Percentiles rank a stretch among this genome's conserved stretches.
Evolutionary conservation across 1,139 yeast species (phyloP).

Genomic region (Candida freyschussii): DNA sequence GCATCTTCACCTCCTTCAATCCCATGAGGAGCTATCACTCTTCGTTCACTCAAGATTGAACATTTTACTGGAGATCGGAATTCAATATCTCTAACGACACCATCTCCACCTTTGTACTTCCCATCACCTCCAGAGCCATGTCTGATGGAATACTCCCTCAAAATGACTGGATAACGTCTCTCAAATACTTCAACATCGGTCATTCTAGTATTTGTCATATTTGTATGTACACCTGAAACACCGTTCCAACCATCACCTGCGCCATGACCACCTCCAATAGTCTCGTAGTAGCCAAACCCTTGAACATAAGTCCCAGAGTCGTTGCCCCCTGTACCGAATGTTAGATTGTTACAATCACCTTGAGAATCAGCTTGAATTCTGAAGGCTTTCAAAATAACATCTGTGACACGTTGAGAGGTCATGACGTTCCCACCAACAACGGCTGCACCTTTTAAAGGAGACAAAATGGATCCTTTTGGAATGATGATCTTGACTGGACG

Average conservation of each 20-base stretch:
- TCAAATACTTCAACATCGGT: slow-evolving; percentile 68
- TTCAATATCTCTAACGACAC: slow-evolving; percentile 58
- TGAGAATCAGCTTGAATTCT: slow-evolving; percentile 76
- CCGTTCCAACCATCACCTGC: slow-evolving; percentile 66
- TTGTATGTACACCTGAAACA: slow-evolving; percentile 60
- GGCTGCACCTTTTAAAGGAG: slow-evolving; percentile 75
- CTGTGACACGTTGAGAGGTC: slow-evolving; percentile 80
- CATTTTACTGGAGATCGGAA: slow-evolving; percentile 51
- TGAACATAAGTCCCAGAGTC: slow-evolving; percentile 35
- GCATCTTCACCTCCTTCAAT: slow-evolving; percentile 58
- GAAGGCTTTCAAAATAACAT: slow-evolving; percentile 71
- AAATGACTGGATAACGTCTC: slow-evolving; percentile 59
- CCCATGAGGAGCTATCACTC: slow-evolving; percentile 59
- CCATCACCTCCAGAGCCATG: slow-evolving; percentile 57
- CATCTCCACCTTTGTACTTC: slow-evolving; percentile 52
- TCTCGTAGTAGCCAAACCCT: slow-evolving; percentile 70
- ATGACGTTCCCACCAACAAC: slow-evolving; percentile 90
- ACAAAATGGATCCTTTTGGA: slow-evolving; percentile 63
- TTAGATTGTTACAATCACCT: slow-evolving; percentile 69
- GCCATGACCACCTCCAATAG: slow-evolving; percentile 68
- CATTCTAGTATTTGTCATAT: slow-evolving; percentile 68
- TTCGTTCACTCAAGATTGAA: slow-evolving; percentile 57
- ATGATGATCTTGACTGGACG: slow-evolving; percentile 62
- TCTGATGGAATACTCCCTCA: slow-evolving; percentile 51
- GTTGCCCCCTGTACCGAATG: slow-evolving; percentile 54